Percentiles rank a stretch among this genome's conserved stretches.
Conservation (phyloP, 306 rosid genomes). For the Leucaena leucocephala region DNA sequence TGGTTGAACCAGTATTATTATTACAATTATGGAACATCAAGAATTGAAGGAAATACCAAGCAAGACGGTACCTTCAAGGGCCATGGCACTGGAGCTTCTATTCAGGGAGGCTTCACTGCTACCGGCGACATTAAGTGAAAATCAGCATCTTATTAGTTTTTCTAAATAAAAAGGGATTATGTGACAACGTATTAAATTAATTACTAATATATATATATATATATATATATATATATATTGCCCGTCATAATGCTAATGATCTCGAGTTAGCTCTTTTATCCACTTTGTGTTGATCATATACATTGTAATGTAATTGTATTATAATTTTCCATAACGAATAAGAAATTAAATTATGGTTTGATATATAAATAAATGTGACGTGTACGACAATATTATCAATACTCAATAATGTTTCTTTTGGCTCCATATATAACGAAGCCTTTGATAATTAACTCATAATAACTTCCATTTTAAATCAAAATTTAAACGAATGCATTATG, state of each 20-base stretch:
- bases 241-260: not conserved
- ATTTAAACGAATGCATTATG: not conserved
- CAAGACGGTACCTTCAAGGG: constrained; percentile 18
- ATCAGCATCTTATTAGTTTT: not conserved
- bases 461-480: not conserved
- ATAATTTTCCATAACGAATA: not conserved
- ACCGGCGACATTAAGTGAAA: constrained; percentile 16
- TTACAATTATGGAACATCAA: not conserved
- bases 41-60: not conserved
- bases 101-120: constrained; percentile 12
- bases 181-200: not conserved
- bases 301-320: not conserved
- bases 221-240: too few relatives aligned
- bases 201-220: too few relatives aligned
- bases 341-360: not conserved
- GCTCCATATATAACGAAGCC: not conserved
- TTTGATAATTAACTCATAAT: not conserved
- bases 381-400: not conserved
- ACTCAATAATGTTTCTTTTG: not conserved
- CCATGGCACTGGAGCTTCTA: constrained; percentile 4
- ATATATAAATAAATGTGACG: not conserved
- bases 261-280: not conserved
- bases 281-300: not conserved
- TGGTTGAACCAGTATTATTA: not conserved
- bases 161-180: not conserved